Conservation (phyloP, 2,329 filamentous ascomycete genomes). For the Cytospora piceae region DNA sequence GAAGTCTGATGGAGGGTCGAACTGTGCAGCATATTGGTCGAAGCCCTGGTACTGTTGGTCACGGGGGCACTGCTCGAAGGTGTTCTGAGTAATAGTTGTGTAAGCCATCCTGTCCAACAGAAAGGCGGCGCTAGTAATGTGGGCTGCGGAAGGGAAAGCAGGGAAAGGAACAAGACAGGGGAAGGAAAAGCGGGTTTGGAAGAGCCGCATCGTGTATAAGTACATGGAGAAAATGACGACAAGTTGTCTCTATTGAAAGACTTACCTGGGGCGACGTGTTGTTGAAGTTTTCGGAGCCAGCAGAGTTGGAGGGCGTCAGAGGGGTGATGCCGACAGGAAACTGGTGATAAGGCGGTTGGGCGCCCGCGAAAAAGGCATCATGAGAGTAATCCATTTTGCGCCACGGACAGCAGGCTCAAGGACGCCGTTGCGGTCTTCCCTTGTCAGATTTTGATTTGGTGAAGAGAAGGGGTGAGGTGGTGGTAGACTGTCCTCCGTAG, state of each 20-base stretch:
- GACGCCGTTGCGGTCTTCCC: background rate
- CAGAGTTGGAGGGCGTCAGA: conserved; percentile 59
- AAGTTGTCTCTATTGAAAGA: conserved; percentile 31
- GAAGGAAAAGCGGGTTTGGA: conserved; percentile 21
- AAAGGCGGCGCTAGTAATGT: conserved; percentile 34
- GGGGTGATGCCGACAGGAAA: conserved; percentile 57
- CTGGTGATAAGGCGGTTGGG: conserved; percentile 49
- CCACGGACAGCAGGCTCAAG: background rate
- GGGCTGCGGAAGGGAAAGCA: conserved; percentile 35
- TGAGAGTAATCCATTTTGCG: conserved; percentile 58
- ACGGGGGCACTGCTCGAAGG: conserved; percentile 51
- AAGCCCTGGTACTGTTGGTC: conserved; percentile 55
- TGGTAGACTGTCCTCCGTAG: conserved; percentile 1
- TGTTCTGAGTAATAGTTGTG: conserved; percentile 50
- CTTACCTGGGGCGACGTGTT: conserved; percentile 60
- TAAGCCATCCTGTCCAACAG: conserved; percentile 35
- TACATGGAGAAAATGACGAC: conserved; percentile 8
- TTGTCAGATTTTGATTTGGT: background rate
- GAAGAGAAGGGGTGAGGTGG: conserved; percentile 2
- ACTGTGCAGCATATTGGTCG: conserved; percentile 48
- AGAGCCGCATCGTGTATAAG: conserved; percentile 23
- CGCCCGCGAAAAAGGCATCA: conserved; percentile 51
- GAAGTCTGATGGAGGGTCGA: conserved; percentile 46
- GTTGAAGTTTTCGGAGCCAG: conserved; percentile 58
- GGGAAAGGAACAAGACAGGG: conserved; percentile 32